phyloP scores from a whole-genome alignment of 345 rosid species.

The Gossypium anomalum region DNA sequence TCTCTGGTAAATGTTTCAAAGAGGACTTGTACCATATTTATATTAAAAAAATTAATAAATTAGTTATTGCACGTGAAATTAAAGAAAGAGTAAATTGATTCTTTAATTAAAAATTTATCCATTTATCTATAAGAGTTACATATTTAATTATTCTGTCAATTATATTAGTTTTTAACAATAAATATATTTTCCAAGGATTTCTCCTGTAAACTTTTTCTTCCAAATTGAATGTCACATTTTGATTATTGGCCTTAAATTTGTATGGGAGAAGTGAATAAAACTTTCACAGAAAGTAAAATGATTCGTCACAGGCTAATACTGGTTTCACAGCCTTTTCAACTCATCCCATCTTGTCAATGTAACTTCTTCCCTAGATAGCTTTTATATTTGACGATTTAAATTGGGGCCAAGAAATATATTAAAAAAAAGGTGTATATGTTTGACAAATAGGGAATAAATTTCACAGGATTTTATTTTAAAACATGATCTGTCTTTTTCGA shows the following conservation, averaged over 20 bases:
- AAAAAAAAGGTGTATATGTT: not conserved
- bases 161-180: no score
- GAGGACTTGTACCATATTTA: no score
- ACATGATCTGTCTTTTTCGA: not conserved
- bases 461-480: not conserved
- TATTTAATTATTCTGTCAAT: rapidly evolving
- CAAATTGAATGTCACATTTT: no score
- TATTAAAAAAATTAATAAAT: no score
- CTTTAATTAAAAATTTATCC: no score
- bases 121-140: no score
- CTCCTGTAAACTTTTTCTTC: no score
- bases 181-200: no score
- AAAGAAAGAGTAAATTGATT: no score
- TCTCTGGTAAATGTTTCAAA: no score
- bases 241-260: not conserved
- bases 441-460: not conserved
- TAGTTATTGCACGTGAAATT: rapidly evolving
- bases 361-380: not conserved
- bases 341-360: not conserved
- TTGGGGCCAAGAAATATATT: not conserved
- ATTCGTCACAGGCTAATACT: not conserved
- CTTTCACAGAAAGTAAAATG: not conserved
- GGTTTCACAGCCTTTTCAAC: not conserved
- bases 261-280: not conserved
- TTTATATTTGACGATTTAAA: not conserved